Base-by-base conservation (phyloP, 805 yeast genomes). In the Sugiyamaella valdiviana region DNA sequence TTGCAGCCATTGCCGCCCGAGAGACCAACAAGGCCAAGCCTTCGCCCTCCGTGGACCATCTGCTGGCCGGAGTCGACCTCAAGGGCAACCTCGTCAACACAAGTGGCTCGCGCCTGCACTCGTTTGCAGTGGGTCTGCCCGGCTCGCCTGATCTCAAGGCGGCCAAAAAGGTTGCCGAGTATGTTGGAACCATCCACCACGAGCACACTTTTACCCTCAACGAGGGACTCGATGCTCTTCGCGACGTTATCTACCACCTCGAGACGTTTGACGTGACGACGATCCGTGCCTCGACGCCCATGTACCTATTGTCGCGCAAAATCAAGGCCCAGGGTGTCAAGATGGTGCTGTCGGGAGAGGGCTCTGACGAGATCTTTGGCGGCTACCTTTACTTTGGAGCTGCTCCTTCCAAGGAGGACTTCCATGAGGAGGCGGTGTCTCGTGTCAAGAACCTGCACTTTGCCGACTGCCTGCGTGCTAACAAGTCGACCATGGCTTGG, bases 401-500 rank as follows among this genome's bases (percentile, higher is more conserved):
- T 65, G 99, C 99, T 45, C 99, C 99, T 59, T 75, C 85, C 51
- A 83, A 96, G 46, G 75, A 74, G 49, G 99, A 88, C 62, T 93
- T 93, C 89, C 98, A 93, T 72, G 74, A 80, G 53, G 99, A 93
- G 75, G 85, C 95, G 72, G 96, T 93, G 54, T 77, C 84, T 74
- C 80, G 99, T 70, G 97, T 93, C 61, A 88, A 93, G 78, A 90
- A 93, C 91, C 78, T 93, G 72, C 96, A 93, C 71, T 82, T 82
- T 60, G 88, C 98, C 53, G 99, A 93, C 75, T 91, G 98, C 76
- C 75, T 93, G 67, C 84, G 99, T 72, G 99, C 99, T 57, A 93
- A 93, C 85, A 93, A 93, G 74, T 90, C 97, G 29, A 93, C 99
- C 51, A 87, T 93, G 96, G 98, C 99, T 39, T 93, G 99, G 99